Conservation (phyloP, 495 filamentous ascomycete genomes). For the Aspergillus bridgeri region DNA sequence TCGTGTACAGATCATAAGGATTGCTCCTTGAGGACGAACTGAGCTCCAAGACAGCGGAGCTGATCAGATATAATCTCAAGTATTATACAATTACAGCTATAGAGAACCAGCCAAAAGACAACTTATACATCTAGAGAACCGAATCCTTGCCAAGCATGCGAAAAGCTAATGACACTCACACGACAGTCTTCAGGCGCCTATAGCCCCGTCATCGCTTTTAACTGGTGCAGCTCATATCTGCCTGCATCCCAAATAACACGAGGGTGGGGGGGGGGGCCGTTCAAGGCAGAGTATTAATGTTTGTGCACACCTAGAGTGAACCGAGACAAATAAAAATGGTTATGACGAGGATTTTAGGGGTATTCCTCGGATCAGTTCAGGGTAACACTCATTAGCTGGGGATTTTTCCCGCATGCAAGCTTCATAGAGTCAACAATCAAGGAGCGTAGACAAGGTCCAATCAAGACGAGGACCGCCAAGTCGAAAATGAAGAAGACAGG, state of each 20-base stretch:
- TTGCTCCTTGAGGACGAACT: not conserved
- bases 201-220: not conserved
- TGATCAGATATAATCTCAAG: not conserved
- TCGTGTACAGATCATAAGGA: not conserved
- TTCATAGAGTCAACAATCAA: not conserved
- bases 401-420: not conserved
- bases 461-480: not conserved
- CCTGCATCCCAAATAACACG: not conserved
- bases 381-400: not conserved
- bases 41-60: not conserved
- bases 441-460: not conserved
- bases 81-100: not conserved
- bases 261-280: no score
- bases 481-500: constrained; percentile 59
- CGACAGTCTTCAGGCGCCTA: not conserved
- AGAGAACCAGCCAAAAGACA: not conserved
- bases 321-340: no score
- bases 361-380: not conserved
- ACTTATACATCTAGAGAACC: not conserved
- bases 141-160: not conserved
- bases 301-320: not conserved
- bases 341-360: not conserved
- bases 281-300: not conserved
- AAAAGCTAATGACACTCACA: not conserved
- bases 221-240: not conserved